Conservation (phyloP, 805 yeast genomes). For the Lachancea cidri region DNA sequence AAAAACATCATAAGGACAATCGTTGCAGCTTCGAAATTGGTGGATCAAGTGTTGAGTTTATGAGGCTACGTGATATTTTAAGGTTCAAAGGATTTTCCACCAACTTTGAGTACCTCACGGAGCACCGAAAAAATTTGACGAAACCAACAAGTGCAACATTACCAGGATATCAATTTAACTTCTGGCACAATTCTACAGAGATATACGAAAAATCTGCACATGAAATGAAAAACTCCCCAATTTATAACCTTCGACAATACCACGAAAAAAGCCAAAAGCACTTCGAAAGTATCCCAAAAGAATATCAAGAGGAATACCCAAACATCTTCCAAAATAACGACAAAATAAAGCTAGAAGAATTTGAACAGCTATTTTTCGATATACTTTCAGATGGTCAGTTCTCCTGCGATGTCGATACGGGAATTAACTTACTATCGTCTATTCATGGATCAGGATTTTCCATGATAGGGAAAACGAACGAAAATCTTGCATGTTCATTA, state of each 20-base stretch:
- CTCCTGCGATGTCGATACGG: constrained; percentile 36
- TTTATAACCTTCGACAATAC: constrained; percentile 53
- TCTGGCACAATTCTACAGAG: constrained; percentile 40
- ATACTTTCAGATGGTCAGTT: constrained; percentile 28
- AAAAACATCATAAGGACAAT: neutral
- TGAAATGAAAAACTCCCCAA: constrained; percentile 41
- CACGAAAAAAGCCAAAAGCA: constrained; percentile 49
- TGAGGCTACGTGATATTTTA: constrained; percentile 43
- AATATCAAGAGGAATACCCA: constrained; percentile 10
- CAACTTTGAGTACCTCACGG: constrained; percentile 45
- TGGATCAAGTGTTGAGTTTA: constrained; percentile 42
- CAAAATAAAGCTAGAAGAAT: constrained; percentile 14
- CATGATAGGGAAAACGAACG: constrained; percentile 19
- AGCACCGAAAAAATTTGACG: constrained; percentile 38
- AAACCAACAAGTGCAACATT: constrained; percentile 31
- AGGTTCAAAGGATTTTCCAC: constrained; percentile 48
- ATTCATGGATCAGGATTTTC: constrained; percentile 40
- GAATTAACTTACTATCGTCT: constrained; percentile 30
- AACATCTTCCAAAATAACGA: constrained; percentile 19
- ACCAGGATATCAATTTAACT: constrained; percentile 39
- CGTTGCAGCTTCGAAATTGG: constrained; percentile 23
- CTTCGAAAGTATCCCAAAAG: constrained; percentile 24
- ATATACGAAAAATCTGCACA: constrained; percentile 37
- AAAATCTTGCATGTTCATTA: constrained; percentile 1
- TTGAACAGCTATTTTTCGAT: constrained; percentile 44